Conservation (phyloP, 1,284 basidiomycete genomes). For the Ustilago bromivora region DNA sequence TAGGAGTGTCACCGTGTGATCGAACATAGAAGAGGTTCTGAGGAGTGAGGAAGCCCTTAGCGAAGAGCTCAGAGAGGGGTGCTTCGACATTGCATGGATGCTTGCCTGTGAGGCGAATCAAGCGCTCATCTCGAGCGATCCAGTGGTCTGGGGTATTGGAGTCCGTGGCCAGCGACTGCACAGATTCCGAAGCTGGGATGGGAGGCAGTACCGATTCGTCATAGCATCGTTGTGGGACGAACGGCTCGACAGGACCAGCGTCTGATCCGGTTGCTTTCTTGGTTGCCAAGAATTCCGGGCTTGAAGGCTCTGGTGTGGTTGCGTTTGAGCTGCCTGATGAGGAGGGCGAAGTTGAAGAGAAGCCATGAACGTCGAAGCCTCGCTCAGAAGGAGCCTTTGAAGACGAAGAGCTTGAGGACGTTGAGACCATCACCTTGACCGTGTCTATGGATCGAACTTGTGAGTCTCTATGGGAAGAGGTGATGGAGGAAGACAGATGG, state of each 20-base stretch:
- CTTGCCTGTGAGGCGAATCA: conserved; percentile 61
- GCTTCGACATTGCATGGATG: conserved; percentile 78
- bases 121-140: conserved; percentile 60
- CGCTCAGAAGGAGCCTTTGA: conserved; percentile 36
- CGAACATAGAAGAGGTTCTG: conserved; percentile 78
- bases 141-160: conserved; percentile 61
- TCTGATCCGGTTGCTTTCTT: background rate
- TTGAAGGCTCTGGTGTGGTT: conserved; percentile 47
- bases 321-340: conserved; percentile 27
- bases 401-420: conserved; percentile 28
- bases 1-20: conserved; percentile 78
- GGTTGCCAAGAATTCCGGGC: conserved; percentile 13
- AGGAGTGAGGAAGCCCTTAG: conserved; percentile 76
- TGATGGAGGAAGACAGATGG: background rate
- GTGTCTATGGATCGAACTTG: background rate
- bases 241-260: conserved; percentile 12
- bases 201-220: conserved; percentile 41
- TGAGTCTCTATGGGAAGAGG: background rate
- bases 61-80: conserved; percentile 73
- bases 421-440: conserved; percentile 4
- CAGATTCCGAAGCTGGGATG: conserved; percentile 40
- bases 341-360: conserved; percentile 20
- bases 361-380: conserved; percentile 15
- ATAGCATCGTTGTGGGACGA: conserved; percentile 30
- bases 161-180: conserved; percentile 53